Conservation (phyloP, 2,329 filamentous ascomycete species). For the Fusarium continuum region DNA sequence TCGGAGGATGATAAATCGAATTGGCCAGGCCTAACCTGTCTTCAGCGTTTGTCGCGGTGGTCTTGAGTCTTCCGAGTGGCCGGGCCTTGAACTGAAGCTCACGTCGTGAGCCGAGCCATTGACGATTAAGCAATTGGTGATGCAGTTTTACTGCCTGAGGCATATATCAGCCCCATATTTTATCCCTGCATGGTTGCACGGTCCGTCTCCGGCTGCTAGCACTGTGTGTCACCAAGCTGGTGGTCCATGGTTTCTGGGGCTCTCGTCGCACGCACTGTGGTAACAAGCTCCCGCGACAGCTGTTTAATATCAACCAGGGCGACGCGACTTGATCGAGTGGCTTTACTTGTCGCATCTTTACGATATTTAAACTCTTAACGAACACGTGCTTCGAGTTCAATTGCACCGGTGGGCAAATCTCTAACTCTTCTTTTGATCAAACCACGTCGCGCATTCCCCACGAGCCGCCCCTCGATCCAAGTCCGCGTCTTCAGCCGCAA, state of each 20-base stretch:
- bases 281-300: constrained; percentile 41
- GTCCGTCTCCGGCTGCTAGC: neutral
- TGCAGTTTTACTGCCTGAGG: constrained; percentile 41
- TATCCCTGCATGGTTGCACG: constrained; percentile 32
- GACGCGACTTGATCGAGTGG: constrained; percentile 38
- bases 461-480: constrained; percentile 20
- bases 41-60: constrained; percentile 27
- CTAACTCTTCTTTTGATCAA: constrained; percentile 1
- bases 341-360: constrained; percentile 21
- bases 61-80: constrained; percentile 35
- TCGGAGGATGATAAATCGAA: constrained; percentile 26
- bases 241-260: neutral
- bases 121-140: constrained; percentile 44
- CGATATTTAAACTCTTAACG: constrained; percentile 7
- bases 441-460: neutral
- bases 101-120: constrained; percentile 40
- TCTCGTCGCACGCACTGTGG: constrained; percentile 44
- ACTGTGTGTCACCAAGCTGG: constrained; percentile 14
- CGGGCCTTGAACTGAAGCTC: constrained; percentile 44
- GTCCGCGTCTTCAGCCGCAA: constrained; percentile 35
- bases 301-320: constrained; percentile 35
- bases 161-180: constrained; percentile 1
- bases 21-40: constrained; percentile 39
- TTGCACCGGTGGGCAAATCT: neutral
- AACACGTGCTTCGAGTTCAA: constrained; percentile 12